Base-by-base conservation (phyloP, 169 alveolate species). In the Cryptosporidium viatorum region DNA sequence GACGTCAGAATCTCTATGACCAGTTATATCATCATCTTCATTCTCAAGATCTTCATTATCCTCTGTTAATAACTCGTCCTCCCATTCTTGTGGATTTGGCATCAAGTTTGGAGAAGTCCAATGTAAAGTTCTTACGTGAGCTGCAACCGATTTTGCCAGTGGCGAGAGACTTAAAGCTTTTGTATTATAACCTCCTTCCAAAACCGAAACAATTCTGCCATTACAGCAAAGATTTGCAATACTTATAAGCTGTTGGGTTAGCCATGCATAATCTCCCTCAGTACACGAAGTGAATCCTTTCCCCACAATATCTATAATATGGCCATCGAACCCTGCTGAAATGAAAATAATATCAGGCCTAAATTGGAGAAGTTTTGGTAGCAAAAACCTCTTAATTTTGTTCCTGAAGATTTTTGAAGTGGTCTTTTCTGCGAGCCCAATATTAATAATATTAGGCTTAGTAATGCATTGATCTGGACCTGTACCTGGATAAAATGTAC, bases 251-350 rank as follows among this genome's bases (percentile, higher is more conserved):
- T 97, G 94, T 74, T 96, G 97, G 23, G 99, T 98, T 43, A 97
- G 86, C 96, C 98, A 98, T 67, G 95, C 93, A 91, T 96, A 98
- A 67, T 98, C 99, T 58, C 95, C 96, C 85, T 97, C 99, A 23
- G 95, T 95, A 59, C 95, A 93, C 48, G 93, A 93, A 6, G 95
- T 94, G 69, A 95, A 93, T 31, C 98, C 98, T 41, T 95, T 95
- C 37, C 97, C 96, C 8, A 97, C 96, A 67, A 93, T 89, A 86
- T 98, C 99, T 39, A 96, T 92, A 92, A 94, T 95, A 91, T 98
- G 99, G 0, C 98, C 99, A 92, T 98, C 99, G 92, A 98, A 98
- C 14, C 99, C 99, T 33, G 99, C 99, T n/a, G 98, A 94, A 41
- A 97, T 93, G 67, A 97, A 95, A 16, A 97, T 96, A 59, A 97